phyloP scores from a whole-genome alignment of 2,329 filamentous ascomycete species.

The Apiospora phragmitis region DNA sequence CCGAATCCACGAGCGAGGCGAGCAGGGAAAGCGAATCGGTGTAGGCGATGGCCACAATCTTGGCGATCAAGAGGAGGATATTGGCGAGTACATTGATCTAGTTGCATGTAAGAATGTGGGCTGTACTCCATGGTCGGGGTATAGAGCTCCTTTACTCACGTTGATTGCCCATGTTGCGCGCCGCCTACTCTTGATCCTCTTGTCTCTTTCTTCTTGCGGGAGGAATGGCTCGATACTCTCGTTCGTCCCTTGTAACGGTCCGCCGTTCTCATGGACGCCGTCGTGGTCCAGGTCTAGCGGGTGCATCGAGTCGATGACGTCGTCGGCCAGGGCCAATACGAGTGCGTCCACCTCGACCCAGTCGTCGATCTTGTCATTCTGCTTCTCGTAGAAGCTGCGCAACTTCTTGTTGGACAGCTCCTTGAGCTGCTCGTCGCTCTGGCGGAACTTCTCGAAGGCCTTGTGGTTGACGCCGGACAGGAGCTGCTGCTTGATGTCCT shows the following conservation, averaged over 20 bases:
- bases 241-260: conserved; percentile 46
- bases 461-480: conserved; percentile 46
- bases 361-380: conserved; percentile 55
- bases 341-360: conserved; percentile 61
- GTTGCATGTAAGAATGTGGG: not conserved
- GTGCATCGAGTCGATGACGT: conserved; percentile 50
- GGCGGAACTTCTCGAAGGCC: conserved; percentile 49
- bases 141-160: not conserved
- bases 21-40: conserved; percentile 62
- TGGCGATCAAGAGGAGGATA: conserved; percentile 55
- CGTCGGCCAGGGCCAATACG: conserved; percentile 55
- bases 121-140: not conserved
- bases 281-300: conserved; percentile 57
- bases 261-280: conserved; percentile 52
- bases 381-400: conserved; percentile 53
- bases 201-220: conserved; percentile 53
- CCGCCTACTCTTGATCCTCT: conserved; percentile 44
- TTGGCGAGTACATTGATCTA: conserved; percentile 60
- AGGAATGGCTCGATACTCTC: conserved; percentile 56
- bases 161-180: conserved; percentile 53
- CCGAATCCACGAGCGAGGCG: conserved; percentile 62
- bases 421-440: conserved; percentile 54
- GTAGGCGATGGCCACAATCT: conserved; percentile 54
- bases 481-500: conserved; percentile 49
- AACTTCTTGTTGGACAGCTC: conserved; percentile 52